A percentile compares a stretch with the other conserved stretches of the same genome.
phyloP scores from a whole-genome alignment of 139 green algal species.

The Coelastrella sp. region DNA sequence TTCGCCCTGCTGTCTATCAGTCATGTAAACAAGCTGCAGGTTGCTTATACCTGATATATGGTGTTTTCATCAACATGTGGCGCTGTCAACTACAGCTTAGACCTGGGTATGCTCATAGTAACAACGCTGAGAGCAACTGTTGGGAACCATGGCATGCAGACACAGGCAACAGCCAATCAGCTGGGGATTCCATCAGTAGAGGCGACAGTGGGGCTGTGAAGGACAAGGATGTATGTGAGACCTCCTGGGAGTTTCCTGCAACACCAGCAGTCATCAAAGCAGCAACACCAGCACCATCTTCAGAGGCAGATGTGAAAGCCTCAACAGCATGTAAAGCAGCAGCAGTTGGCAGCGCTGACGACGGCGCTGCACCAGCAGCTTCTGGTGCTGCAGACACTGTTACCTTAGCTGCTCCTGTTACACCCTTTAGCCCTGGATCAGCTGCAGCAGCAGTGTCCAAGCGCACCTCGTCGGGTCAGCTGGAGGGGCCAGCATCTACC shows the following conservation, averaged over 20 bases:
- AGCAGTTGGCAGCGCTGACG: slow-evolving; percentile 4
- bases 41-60: too few relatives aligned
- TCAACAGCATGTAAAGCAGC: too few relatives aligned
- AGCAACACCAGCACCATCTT: background rate
- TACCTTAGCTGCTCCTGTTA: background rate
- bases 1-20: too few relatives aligned
- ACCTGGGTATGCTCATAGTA: background rate
- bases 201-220: background rate
- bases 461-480: background rate
- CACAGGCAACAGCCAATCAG: slow-evolving; percentile 14
- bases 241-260: background rate
- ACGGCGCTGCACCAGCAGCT: background rate
- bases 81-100: too few relatives aligned
- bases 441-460: slow-evolving; percentile 20
- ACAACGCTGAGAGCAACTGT: background rate
- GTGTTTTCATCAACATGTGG: too few relatives aligned
- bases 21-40: too few relatives aligned
- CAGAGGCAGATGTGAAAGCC: slow-evolving; percentile 21
- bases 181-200: background rate
- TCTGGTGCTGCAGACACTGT: background rate
- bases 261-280: background rate
- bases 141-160: background rate
- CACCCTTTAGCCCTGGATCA: background rate
- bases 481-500: background rate
- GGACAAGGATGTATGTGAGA: background rate